Conservation (phyloP, 2,329 filamentous ascomycete genomes). For the Stagonosporopsis rhizophila region DNA sequence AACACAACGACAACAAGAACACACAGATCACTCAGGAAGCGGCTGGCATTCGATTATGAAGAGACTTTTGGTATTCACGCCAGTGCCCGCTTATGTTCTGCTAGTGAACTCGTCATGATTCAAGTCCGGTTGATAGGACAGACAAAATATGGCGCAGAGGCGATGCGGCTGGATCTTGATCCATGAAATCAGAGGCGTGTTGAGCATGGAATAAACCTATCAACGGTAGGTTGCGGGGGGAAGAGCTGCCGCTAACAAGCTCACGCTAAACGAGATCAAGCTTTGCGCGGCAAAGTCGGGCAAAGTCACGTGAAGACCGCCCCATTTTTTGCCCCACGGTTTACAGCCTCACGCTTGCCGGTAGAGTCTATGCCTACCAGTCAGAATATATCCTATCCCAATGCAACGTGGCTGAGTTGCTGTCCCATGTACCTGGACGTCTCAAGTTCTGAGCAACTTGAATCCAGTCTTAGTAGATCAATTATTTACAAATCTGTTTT, state of each 20-base stretch:
- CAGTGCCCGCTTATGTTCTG: slow-evolving; percentile 10
- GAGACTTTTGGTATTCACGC: slow-evolving; percentile 16
- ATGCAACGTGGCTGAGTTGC: no score
- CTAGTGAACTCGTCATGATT: slow-evolving; percentile 9
- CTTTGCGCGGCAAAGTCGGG: slow-evolving; percentile 9
- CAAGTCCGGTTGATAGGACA: background rate
- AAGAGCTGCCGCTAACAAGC: slow-evolving; percentile 14
- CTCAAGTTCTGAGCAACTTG: no score
- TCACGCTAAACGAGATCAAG: slow-evolving; percentile 12
- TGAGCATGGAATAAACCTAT: slow-evolving; percentile 5
- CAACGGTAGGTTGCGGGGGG: slow-evolving; percentile 3
- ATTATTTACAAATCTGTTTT: no score
- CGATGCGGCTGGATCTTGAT: background rate
- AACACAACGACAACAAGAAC: background rate
- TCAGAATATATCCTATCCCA: no score
- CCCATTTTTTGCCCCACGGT: background rate
- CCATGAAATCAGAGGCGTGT: slow-evolving; percentile 2
- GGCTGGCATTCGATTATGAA: background rate
- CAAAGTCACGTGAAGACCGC: background rate
- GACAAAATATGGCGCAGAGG: slow-evolving; percentile 2
- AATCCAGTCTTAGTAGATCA: no score
- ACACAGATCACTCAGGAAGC: background rate
- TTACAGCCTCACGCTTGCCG: background rate
- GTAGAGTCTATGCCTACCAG: no score
- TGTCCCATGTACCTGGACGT: no score